These are phyloP conservation scores for Isoetes taiwanensis DNA, from an alignment of 75 land plant genomes.

Conservation along the genomic window DNA sequence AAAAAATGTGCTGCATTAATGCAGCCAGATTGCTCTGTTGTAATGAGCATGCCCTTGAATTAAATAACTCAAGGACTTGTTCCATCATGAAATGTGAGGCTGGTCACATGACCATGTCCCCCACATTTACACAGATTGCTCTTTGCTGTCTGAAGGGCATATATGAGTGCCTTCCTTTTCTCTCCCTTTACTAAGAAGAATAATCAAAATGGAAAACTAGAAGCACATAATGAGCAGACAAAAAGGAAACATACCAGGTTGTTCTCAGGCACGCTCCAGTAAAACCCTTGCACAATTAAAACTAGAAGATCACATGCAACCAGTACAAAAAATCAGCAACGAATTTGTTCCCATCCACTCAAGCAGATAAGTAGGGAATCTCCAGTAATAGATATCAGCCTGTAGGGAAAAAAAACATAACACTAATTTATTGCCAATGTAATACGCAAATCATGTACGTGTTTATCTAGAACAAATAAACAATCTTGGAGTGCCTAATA, in stretches of 20 bases:
- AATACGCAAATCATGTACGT: not conserved
- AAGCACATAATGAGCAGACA: too few relatives aligned
- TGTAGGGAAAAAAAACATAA: conserved; percentile 12
- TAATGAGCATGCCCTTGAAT: too few relatives aligned
- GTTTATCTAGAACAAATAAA: not conserved
- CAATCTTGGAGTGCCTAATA: not conserved
- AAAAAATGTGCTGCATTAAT: too few relatives aligned
- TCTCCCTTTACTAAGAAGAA: too few relatives aligned
- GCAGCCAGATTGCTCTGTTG: too few relatives aligned
- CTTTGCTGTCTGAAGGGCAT: too few relatives aligned
- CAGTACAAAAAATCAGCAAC: conserved; percentile 55
- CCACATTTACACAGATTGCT: too few relatives aligned
- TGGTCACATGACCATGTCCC: too few relatives aligned
- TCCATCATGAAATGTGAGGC: too few relatives aligned
- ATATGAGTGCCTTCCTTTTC: too few relatives aligned
- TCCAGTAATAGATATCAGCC: conserved; percentile 47
- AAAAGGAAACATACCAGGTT: conserved; percentile 42
- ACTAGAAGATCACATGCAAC: conserved; percentile 67
- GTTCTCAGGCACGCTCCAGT: conserved; percentile 51
- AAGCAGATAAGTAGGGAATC: conserved; percentile 30
- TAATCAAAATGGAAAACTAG: too few relatives aligned
- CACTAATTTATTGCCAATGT: not conserved
- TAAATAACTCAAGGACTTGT: too few relatives aligned
- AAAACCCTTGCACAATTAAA: conserved; percentile 56
- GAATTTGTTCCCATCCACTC: conserved; percentile 92